phyloP scores from a whole-genome alignment of 495 filamentous ascomycete species.

The Paragyromitra xinjiangensis region DNA sequence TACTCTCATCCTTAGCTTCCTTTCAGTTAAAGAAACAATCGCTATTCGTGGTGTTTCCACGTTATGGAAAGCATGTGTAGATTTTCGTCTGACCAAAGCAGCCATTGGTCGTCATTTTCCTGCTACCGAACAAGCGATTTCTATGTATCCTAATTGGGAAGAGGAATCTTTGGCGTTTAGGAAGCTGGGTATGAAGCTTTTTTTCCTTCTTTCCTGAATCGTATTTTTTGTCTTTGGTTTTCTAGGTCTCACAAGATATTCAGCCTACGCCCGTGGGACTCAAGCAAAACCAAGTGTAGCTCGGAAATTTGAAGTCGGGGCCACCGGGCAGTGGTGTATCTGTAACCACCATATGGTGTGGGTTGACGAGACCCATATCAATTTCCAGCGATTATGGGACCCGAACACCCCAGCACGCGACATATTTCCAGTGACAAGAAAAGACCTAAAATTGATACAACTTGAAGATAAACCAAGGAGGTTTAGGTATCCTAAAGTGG shows the following conservation, averaged over 20 bases:
- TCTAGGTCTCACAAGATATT: constrained; percentile 1
- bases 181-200: constrained; percentile 12
- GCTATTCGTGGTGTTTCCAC: constrained; percentile 29
- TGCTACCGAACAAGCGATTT: not conserved
- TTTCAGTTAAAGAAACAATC: constrained; percentile 10
- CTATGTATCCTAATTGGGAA: constrained; percentile 10
- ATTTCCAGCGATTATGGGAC: constrained; percentile 27
- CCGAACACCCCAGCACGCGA: not conserved
- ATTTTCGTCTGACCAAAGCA: constrained; percentile 26
- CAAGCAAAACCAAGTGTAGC: constrained; percentile 19
- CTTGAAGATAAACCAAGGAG: constrained; percentile 10
- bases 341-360: constrained; percentile 27
- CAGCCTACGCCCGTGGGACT: not conserved
- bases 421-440: not conserved
- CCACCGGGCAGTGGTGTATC: constrained; percentile 4
- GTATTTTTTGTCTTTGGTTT: not conserved
- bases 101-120: constrained; percentile 27
- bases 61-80: constrained; percentile 19
- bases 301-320: not conserved
- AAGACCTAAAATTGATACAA: not conserved
- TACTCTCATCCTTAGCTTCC: constrained; percentile 18
- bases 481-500: not conserved
- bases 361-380: constrained; percentile 6
- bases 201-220: too few species aligned
- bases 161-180: constrained; percentile 22